Evolutionary conservation across 192 early-diverging fungal genomes (phyloP).

Genomic region (Dissophora ornata): DNA sequence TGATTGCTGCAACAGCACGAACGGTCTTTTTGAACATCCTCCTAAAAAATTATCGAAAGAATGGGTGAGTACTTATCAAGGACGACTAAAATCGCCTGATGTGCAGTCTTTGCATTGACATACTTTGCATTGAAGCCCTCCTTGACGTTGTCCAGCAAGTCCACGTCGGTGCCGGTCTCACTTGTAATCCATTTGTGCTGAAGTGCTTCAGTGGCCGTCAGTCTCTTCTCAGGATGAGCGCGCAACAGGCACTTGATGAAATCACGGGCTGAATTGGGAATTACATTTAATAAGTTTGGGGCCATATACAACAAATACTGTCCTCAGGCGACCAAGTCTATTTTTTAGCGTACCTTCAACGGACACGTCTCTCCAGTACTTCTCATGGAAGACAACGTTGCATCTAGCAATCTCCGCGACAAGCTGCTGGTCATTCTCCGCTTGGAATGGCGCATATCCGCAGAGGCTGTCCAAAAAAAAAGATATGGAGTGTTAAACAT

Average conservation of each 20-base stretch:
- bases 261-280: conserved; percentile 70
- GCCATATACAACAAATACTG: too few relatives aligned
- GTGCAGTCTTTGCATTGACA: too few relatives aligned
- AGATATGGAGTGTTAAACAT: neutral
- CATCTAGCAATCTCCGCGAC: conserved; percentile 70
- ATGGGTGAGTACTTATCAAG: neutral
- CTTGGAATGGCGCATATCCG: conserved; percentile 83
- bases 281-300: too few relatives aligned
- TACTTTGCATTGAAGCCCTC: conserved; percentile 77
- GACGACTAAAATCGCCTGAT: too few relatives aligned
- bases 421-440: conserved; percentile 68
- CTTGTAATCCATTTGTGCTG: conserved; percentile 87
- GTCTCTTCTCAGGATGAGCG: conserved; percentile 76
- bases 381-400: conserved; percentile 77
- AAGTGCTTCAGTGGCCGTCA: conserved; percentile 85
- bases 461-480: conserved; percentile 64
- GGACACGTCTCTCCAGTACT: conserved; percentile 87
- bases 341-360: conserved; percentile 69
- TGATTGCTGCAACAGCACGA: conserved; percentile 71
- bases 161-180: conserved; percentile 69
- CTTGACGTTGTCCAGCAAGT: conserved; percentile 86
- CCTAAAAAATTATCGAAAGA: conserved; percentile 14
- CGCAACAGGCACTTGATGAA: conserved; percentile 76
- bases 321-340: too few relatives aligned
- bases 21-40: conserved; percentile 72